Conservation (phyloP, 345 rosid species). For the Leavenworthia alabamica region DNA sequence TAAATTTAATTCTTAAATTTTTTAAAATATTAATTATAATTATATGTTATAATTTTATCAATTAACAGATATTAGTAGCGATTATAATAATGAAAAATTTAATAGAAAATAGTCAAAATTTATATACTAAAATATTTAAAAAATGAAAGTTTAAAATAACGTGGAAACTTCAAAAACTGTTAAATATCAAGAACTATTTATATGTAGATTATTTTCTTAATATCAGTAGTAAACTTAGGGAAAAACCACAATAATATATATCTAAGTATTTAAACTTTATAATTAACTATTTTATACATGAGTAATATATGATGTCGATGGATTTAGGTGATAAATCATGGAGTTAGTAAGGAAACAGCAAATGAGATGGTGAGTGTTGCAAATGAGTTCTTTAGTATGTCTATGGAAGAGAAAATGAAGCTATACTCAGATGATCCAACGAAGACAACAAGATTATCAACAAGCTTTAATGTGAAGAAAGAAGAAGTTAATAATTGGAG, state of each 20-base stretch:
- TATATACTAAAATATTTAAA: no score
- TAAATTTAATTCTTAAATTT: no score
- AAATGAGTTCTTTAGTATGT: slow-evolving; percentile 50
- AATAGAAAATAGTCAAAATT: no score
- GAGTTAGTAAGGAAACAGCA: slow-evolving; percentile 35
- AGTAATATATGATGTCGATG: neutral
- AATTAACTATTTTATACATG: neutral
- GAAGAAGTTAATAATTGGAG: slow-evolving; percentile 86
- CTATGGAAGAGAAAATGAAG: slow-evolving; percentile 79
- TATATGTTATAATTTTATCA: no score
- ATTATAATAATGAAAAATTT: no score
- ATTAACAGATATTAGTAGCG: no score
- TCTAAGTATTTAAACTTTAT: neutral
- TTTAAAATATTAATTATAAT: no score
- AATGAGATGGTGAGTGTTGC: slow-evolving; percentile 47
- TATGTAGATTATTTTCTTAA: neutral
- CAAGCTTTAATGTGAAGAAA: slow-evolving; percentile 73
- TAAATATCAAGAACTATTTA: neutral
- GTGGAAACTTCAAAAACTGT: no score
- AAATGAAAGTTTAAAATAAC: no score
- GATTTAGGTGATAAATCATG: slow-evolving; percentile 61
- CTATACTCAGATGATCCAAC: slow-evolving; percentile 77
- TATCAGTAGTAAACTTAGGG: neutral
- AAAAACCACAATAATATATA: neutral
- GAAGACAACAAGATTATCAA: slow-evolving; percentile 67